Conservation (phyloP, 1,139 yeast species). For the Hemisphaericaspora xylofermentans region DNA sequence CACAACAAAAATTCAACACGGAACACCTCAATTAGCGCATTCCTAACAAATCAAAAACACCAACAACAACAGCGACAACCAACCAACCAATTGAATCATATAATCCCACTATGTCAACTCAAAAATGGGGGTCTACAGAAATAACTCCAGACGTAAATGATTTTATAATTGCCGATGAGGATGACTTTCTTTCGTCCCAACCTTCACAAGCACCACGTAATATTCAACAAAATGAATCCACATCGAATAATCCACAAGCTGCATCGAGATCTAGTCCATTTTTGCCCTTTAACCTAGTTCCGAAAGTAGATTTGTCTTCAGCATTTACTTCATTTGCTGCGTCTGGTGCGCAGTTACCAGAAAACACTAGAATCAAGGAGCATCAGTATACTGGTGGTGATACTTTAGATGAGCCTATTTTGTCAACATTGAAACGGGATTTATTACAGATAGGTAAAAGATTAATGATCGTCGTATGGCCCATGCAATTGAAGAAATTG, state of each 20-base stretch:
- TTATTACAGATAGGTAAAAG: slow-evolving; percentile 62
- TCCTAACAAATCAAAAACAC: background rate
- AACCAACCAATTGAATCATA: background rate
- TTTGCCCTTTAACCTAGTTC: slow-evolving; percentile 20
- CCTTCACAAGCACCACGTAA: background rate
- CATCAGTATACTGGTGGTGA: slow-evolving; percentile 81
- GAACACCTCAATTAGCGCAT: too few relatives aligned
- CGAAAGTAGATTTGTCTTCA: slow-evolving; percentile 43
- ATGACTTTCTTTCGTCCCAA: slow-evolving; percentile 5
- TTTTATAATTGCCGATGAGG: slow-evolving; percentile 30
- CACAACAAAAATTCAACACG: too few relatives aligned
- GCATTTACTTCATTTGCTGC: slow-evolving; percentile 39
- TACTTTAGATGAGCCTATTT: slow-evolving; percentile 81
- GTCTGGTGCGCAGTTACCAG: slow-evolving; percentile 27
- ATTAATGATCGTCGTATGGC: slow-evolving; percentile 72
- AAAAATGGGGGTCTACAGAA: slow-evolving; percentile 14
- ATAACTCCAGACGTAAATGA: slow-evolving; percentile 22
- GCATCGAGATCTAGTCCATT: slow-evolving; percentile 3
- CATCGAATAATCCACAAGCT: background rate
- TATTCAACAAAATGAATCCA: slow-evolving; percentile 2
- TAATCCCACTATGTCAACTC: background rate
- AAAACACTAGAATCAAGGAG: slow-evolving; percentile 60
- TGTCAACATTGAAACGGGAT: slow-evolving; percentile 68
- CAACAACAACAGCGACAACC: too few relatives aligned
- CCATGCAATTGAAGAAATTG: slow-evolving; percentile 46